Base-by-base conservation (phyloP, 1,284 basidiomycete species). In the Tremellales sp. region DNA sequence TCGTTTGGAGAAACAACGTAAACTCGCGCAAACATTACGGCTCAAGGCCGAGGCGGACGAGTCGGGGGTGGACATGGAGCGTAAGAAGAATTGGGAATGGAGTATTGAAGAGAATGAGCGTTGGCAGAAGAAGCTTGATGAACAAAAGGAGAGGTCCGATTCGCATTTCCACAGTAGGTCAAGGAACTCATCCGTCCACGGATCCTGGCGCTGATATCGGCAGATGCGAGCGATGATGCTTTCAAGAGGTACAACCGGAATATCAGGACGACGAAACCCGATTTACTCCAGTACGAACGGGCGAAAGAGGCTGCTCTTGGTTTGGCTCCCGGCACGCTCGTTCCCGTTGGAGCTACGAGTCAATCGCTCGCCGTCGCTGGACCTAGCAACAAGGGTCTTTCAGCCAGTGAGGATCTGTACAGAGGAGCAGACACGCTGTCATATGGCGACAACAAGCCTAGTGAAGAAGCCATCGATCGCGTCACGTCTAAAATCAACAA, bases 391-490 rank as follows among this genome's bases (percentile, higher is more conserved):
- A 36, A 55, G 22, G 55, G 58, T 49, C 56, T 89, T 24, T 84
- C 86, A 6, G 67, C 69, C 15, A 80, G 82, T 7, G 89, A 92
- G 57, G 83, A 82, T 57, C 77, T 94, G 37, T 96, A 96, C 71
- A 82, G 91, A 50, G 89, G 92, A 60, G 87, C 89, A 24, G 92
- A 94, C 60, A 88, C 85, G 11, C 77, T 96, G 39, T 79, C 89
- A 13, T 97, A 97, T 67, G 94, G 89, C 1, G 90, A 97, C 68
- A 91, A 84, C 76, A 92, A 90, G 65, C 96, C 94, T 0, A 83
- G 80, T 29, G 93, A 98, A 62, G 92, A 94, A 40, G 92, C 91
- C 3, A 87, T 98, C 55, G 96, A 99, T 73, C 78, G 89, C 21
- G 86, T 98, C 15, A 84, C 96, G 19, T 76, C 81, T 51, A 94